Base-by-base conservation (phyloP, 257 asterid species). In the Buddleja alternifolia region DNA sequence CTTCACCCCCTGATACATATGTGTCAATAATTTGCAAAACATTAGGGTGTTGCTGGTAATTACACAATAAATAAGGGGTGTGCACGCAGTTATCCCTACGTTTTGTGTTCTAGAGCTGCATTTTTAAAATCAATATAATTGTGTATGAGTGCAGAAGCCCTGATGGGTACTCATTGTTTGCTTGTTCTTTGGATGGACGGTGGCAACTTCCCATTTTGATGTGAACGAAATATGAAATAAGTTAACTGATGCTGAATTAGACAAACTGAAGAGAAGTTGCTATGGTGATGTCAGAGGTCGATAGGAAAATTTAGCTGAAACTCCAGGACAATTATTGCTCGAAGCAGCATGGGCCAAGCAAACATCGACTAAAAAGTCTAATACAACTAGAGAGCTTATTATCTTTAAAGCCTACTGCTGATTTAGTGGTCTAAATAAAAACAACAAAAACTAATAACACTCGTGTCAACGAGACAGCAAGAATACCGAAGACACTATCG, bases 121-220 rank as follows among this genome's bases (percentile, higher is more conserved):
- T 66, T 39, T 48, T 68, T 63, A 48, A 40, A 21, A 24, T 78
- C 60, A 29, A 47, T 8, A 53, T 44, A 63, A 72, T 71, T 71
- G 25, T 55, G 52, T 72, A 63, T 46, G 57, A 65, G 10, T 82
- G 78, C 88, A 93, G 99, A 97, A 90, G 97, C 77, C 99, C 99
- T 53, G 96, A 93, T 79, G 99, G 99, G 16, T 93, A 90, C 78
- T 87, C 99, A n/a, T 72, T 93, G 42, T 88, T 93, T 72, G 97
- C 99, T 42, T 93, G 99, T 67, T 93, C 99, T 61, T 77, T 91
- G 83, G 99, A 93, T 71, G 99, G 99, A 84, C 96, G 23, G 93
- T 83, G 56, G 96, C 95, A 57, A 87, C 95, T 62, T 93, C 87
- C 69, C 86, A 84, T 77, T 93, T 93, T 75, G 96, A 87, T 62